Evolutionary conservation across 768 basidiomycete species (phyloP).

Genomic region (Suillus cothurnatus): DNA sequence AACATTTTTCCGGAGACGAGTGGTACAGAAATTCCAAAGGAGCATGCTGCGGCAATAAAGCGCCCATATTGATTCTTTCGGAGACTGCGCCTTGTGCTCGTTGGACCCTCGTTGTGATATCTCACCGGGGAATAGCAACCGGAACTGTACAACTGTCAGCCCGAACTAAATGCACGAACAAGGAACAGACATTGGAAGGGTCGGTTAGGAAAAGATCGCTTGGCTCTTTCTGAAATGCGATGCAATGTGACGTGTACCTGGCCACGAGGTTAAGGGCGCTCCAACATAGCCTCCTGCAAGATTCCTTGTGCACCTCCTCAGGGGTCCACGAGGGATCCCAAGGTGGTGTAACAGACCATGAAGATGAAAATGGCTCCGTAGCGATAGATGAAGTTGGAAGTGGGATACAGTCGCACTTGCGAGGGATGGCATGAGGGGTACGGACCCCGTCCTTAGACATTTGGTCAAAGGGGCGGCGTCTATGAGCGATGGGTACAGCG

Average conservation of each 20-base stretch:
- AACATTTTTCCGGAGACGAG: conserved; percentile 47
- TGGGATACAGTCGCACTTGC: conserved; percentile 52
- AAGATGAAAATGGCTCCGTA: conserved; percentile 38
- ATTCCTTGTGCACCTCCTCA: conserved; percentile 62
- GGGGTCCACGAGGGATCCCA: conserved; percentile 65
- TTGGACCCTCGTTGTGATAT: conserved; percentile 51
- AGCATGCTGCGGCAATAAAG: conserved; percentile 83
- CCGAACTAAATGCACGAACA: conserved; percentile 10
- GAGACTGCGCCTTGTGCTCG: conserved; percentile 48
- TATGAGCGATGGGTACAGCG: conserved; percentile 51
- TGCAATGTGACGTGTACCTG: conserved; percentile 67
- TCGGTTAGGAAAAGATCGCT: conserved; percentile 62
- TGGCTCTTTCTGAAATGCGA: conserved; percentile 61
- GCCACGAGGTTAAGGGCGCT: conserved; percentile 69
- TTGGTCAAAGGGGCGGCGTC: conserved; percentile 30
- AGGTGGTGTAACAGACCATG: conserved; percentile 53
- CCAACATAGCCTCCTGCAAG: conserved; percentile 79
- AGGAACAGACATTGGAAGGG: conserved; percentile 59
- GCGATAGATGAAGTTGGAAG: conserved; percentile 35
- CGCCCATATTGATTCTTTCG: conserved; percentile 82
- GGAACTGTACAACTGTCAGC: conserved; percentile 14
- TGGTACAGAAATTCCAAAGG: conserved; percentile 70
- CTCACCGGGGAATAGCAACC: conserved; percentile 78
- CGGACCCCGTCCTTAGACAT: conserved; percentile 28
- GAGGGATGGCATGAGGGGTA: conserved; percentile 29